Conservation (phyloP, 2,329 filamentous ascomycete species). For the Pestalotiopsis fici region DNA sequence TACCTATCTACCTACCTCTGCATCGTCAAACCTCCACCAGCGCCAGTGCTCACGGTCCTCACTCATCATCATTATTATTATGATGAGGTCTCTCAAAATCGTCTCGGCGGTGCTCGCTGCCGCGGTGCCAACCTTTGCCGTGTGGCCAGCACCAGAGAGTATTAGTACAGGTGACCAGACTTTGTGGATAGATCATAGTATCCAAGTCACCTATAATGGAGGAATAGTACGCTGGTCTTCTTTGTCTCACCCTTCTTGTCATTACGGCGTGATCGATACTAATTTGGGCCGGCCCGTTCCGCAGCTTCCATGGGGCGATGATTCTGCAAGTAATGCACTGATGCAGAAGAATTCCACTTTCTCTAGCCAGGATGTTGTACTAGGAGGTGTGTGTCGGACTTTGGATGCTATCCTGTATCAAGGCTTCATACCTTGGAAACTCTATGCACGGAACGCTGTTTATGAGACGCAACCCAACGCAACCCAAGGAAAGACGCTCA, state of each 20-base stretch:
- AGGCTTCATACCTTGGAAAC: constrained; percentile 77
- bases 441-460: constrained; percentile 60
- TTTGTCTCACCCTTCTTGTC: constrained; percentile 23
- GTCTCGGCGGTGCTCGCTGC: constrained; percentile 38
- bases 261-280: constrained; percentile 14
- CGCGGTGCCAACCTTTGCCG: constrained; percentile 44
- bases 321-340: constrained; percentile 35
- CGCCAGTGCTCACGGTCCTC: background rate
- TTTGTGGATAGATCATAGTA: constrained; percentile 53
- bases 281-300: constrained; percentile 30
- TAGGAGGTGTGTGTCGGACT: constrained; percentile 59
- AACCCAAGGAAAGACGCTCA: constrained; percentile 41
- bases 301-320: constrained; percentile 50
- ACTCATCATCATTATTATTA: constrained; percentile 10
- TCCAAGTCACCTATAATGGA: constrained; percentile 61
- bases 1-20: background rate
- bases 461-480: constrained; percentile 64
- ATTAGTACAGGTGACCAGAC: constrained; percentile 52
- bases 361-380: constrained; percentile 54
- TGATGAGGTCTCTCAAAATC: constrained; percentile 16
- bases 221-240: constrained; percentile 51
- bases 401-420: constrained; percentile 65
- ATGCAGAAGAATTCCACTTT: constrained; percentile 34
- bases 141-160: constrained; percentile 59
- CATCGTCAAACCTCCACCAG: background rate